A percentile compares a stretch with the other conserved stretches of the same genome.
phyloP scores from a whole-genome alignment of 306 rosid genomes.

The Dalbergia cochinchinensis region DNA sequence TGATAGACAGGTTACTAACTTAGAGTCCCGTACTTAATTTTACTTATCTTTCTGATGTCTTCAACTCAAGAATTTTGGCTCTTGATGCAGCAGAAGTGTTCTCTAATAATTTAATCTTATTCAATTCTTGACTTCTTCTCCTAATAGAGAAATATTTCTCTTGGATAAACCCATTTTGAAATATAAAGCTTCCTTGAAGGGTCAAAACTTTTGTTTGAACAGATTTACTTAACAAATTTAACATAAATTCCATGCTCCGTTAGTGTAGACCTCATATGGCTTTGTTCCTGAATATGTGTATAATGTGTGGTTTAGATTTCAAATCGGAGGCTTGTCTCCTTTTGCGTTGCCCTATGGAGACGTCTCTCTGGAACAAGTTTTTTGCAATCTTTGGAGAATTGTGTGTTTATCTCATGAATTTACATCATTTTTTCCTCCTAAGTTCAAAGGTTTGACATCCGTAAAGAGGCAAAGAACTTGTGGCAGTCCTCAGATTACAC shows the following conservation, averaged over 20 bases:
- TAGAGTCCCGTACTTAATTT: no score
- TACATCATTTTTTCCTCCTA: no score
- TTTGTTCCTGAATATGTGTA: neutral
- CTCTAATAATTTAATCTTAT: neutral
- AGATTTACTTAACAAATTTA: neutral
- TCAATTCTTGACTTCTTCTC: neutral
- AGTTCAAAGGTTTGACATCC: no score
- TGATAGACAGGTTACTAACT: no score
- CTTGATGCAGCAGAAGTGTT: neutral
- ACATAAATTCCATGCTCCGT: neutral
- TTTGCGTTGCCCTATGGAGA: neutral
- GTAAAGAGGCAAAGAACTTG: no score
- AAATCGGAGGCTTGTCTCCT: neutral
- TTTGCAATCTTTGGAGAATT: no score
- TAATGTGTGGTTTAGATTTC: neutral
- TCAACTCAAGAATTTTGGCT: no score
- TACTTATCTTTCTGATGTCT: no score
- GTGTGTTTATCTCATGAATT: no score
- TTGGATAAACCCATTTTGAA: neutral
- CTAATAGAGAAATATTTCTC: neutral
- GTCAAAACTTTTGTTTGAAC: neutral
- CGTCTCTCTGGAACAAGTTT: neutral
- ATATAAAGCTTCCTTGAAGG: neutral
- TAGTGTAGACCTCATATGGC: neutral
- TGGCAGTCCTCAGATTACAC: neutral